Percentiles rank a stretch among this genome's conserved stretches.
These are phyloP conservation scores for Botrytis fabae DNA, from an alignment of 2,329 filamentous ascomycete genomes.

Conservation along the genomic window DNA sequence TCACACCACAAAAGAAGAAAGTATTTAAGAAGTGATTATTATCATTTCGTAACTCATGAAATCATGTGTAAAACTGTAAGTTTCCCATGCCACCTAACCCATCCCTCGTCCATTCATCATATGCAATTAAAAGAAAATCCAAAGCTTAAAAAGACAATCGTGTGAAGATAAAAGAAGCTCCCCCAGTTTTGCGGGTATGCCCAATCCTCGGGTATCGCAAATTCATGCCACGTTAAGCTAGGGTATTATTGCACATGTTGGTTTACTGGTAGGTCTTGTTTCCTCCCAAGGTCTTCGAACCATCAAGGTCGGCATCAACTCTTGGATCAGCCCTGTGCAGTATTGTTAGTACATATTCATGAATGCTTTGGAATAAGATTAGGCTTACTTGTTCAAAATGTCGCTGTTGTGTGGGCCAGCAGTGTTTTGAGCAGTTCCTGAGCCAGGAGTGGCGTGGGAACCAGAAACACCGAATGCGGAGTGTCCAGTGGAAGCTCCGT, in stretches of 20 bases:
- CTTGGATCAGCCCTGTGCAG: constrained; percentile 50
- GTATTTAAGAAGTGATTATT: not conserved
- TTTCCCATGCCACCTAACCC: not conserved
- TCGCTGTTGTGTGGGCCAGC: constrained; percentile 56
- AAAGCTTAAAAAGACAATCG: not conserved
- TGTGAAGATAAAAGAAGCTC: constrained; percentile 15
- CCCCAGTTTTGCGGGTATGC: constrained; percentile 11
- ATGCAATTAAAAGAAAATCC: not conserved
- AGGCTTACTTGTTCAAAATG: constrained; percentile 50
- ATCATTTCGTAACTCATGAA: constrained; percentile 16
- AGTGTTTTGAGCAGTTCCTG: constrained; percentile 46
- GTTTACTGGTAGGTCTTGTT: constrained; percentile 49
- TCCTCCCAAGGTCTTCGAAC: constrained; percentile 54
- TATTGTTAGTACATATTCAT: constrained; percentile 8
- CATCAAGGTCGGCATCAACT: constrained; percentile 57
- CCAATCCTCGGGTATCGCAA: constrained; percentile 18
- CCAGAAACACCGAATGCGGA: constrained; percentile 38
- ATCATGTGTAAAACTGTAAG: not conserved
- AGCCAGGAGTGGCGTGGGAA: constrained; percentile 38
- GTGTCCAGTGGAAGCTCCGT: constrained; percentile 33
- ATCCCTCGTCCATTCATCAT: not conserved
- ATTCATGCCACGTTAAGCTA: not conserved
- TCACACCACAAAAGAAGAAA: not conserved
- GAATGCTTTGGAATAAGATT: accelerated
- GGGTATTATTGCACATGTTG: not conserved